These are phyloP conservation scores for Cladosporium sp. DNA, from an alignment of 2,329 filamentous ascomycete genomes.

Conservation along the genomic window DNA sequence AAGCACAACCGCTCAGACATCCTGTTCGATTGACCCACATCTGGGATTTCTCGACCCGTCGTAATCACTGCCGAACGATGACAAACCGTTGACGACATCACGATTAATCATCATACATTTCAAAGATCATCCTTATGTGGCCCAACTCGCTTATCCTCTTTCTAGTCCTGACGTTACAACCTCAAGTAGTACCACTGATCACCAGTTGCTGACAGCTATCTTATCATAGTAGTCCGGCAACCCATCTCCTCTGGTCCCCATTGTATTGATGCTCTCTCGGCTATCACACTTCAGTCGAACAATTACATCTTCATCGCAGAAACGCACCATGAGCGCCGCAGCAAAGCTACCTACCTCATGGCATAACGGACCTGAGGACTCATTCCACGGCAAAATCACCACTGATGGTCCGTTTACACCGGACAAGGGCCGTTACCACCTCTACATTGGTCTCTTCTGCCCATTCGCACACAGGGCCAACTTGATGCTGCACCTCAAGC, in stretches of 20 bases:
- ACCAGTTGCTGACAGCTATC: neutral
- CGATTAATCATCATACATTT: neutral
- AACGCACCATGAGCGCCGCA: constrained; percentile 16
- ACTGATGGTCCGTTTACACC: constrained; percentile 51
- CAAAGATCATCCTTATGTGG: neutral
- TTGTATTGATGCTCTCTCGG: constrained; percentile 6
- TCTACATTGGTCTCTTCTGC: constrained; percentile 64
- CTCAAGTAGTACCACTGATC: neutral
- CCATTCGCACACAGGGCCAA: constrained; percentile 65
- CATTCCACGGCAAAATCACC: constrained; percentile 56
- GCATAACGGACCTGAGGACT: constrained; percentile 43
- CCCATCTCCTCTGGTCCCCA: neutral
- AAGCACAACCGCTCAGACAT: neutral
- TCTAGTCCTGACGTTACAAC: neutral
- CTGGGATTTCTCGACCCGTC: too few species aligned
- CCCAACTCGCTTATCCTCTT: neutral
- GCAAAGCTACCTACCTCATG: constrained; percentile 29
- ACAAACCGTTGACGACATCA: neutral
- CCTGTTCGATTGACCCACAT: too few species aligned
- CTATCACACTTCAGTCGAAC: constrained; percentile 2
- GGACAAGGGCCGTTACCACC: constrained; percentile 56
- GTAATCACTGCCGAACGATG: neutral
- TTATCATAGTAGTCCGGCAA: neutral
- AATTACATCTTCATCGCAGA: neutral
- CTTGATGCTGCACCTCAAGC: constrained; percentile 60